Conservation (phyloP, 331 rosid genomes). For the Ulmus americana region DNA sequence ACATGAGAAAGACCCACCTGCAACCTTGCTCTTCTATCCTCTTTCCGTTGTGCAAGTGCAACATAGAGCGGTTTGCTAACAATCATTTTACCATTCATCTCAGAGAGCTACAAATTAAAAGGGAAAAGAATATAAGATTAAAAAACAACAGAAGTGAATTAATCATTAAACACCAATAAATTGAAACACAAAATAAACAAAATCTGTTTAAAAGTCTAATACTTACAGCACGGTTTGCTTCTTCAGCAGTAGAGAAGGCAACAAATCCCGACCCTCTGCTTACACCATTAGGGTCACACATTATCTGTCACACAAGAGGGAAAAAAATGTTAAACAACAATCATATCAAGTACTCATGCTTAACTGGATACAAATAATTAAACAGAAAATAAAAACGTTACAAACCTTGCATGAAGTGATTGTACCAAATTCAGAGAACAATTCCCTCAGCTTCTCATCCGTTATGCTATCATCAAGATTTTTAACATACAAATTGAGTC, state of each 20-base stretch:
- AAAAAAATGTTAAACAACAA: neutral
- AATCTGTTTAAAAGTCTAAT: neutral
- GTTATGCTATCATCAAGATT: slow-evolving; percentile 30
- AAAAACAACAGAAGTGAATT: neutral
- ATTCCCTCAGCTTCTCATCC: slow-evolving; percentile 24
- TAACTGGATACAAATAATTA: neutral
- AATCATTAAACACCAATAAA: neutral
- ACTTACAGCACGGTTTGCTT: slow-evolving; percentile 50
- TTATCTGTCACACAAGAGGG: slow-evolving; percentile 29
- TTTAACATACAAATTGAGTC: slow-evolving; percentile 30
- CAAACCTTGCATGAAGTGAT: slow-evolving; percentile 35
- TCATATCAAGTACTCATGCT: neutral
- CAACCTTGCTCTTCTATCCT: slow-evolving; percentile 50
- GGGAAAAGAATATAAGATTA: neutral
- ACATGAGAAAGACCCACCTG: slow-evolving; percentile 32
- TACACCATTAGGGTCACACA: slow-evolving; percentile 49
- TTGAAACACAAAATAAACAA: neutral
- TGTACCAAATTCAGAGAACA: slow-evolving; percentile 25
- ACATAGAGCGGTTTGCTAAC: slow-evolving; percentile 49
- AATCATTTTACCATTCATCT: slow-evolving; percentile 56
- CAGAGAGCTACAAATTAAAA: slow-evolving; percentile 37
- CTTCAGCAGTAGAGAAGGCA: slow-evolving; percentile 51
- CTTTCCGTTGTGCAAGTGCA: slow-evolving; percentile 55
- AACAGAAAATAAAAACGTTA: neutral
- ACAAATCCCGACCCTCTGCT: slow-evolving; percentile 59